Evolutionary conservation across 2,329 filamentous ascomycete species (phyloP), one percentile per base, ranked within the genome.

Genomic region (Magnaporthiopsis poae): DNA sequence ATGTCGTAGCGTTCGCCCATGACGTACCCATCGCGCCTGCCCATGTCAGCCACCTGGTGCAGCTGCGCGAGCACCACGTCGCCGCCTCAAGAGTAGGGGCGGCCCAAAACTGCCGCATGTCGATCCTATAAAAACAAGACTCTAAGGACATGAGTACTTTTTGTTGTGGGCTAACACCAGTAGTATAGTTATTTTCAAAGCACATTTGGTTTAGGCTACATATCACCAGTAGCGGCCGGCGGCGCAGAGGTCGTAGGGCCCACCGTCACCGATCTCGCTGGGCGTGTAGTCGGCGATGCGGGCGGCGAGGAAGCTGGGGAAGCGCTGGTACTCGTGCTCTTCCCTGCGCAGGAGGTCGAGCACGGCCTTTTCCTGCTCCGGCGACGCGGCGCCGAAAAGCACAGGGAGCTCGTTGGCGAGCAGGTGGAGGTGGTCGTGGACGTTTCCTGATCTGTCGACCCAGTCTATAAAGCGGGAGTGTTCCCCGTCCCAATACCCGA

Each of bases 1-100:
- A 69, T 69, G 33, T 69, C 68, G 31, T 69, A 69, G 8, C 68
- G 66, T 46, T 69, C 68, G 27, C 66, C 66, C 68, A 69, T 69
- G 62, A 67, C 21, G 63, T 67, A 69, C 15, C 62, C 68, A 11
- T 69, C 66, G 29, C 59, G 60, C 13, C 33, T 52, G 5, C 66
- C 68, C 66, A 68, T 68, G 11, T 27, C 27, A 27, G 68, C 68
- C 3, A 69, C 68, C 13, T 46, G 52, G 13, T 61, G 31, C 13
- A 69, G 66, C 65, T 69, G 68, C 5, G 27, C 31, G 39, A 63
- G 66, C n/a, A 69, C 60, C 21, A n/a, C n/a, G n/a, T n/a, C n/a
- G n/a, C n/a, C n/a, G n/a, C n/a, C n/a, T n/a, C n/a, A n/a, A n/a
- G n/a, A n/a, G n/a, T n/a, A n/a, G n/a, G n/a, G n/a, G n/a, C n/a